Evolutionary conservation across 1,139 yeast genomes (phyloP).

Genomic region (Candida anutae): DNA sequence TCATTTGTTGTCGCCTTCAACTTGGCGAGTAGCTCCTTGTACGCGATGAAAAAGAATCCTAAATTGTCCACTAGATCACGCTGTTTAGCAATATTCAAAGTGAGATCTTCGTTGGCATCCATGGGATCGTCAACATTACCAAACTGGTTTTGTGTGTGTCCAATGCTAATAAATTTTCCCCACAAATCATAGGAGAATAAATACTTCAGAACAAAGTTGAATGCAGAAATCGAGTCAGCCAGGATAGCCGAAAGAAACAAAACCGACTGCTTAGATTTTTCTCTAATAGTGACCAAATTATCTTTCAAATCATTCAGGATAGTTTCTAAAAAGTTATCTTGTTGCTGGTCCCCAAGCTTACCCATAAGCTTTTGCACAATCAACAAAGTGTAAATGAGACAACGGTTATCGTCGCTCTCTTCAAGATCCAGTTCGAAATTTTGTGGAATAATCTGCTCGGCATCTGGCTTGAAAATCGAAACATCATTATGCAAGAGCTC

Average conservation of each 20-base stretch:
- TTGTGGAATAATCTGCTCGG: conserved; percentile 20
- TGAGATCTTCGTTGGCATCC: conserved; percentile 19
- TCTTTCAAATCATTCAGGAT: conserved; percentile 52
- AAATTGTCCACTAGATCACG: conserved; percentile 53
- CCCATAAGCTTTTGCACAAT: conserved; percentile 37
- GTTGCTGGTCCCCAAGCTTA: conserved; percentile 21
- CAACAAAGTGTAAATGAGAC: conserved; percentile 39
- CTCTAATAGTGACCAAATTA: conserved; percentile 41
- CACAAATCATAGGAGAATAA: conserved; percentile 26
- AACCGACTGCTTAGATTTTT: conserved; percentile 55
- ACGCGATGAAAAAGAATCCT: conserved; percentile 42
- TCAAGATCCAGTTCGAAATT: conserved; percentile 20
- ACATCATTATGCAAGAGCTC: conserved; percentile 73
- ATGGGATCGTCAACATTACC: conserved; percentile 7
- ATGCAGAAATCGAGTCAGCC: conserved; percentile 25
- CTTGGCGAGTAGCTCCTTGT: conserved; percentile 14
- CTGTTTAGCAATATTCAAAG: conserved; percentile 46
- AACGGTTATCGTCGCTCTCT: conserved; percentile 32
- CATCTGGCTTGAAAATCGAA: conserved; percentile 23
- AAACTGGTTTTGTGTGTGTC: conserved; percentile 4
- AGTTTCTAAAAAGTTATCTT: conserved; percentile 27
- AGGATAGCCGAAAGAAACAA: conserved; percentile 53
- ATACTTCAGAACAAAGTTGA: conserved; percentile 36
- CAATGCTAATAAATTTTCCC: conserved; percentile 28
- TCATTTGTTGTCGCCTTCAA: conserved; percentile 6